phyloP scores from a whole-genome alignment of 2,329 filamentous ascomycete genomes.

The Plectosphaerella cucumerina region DNA sequence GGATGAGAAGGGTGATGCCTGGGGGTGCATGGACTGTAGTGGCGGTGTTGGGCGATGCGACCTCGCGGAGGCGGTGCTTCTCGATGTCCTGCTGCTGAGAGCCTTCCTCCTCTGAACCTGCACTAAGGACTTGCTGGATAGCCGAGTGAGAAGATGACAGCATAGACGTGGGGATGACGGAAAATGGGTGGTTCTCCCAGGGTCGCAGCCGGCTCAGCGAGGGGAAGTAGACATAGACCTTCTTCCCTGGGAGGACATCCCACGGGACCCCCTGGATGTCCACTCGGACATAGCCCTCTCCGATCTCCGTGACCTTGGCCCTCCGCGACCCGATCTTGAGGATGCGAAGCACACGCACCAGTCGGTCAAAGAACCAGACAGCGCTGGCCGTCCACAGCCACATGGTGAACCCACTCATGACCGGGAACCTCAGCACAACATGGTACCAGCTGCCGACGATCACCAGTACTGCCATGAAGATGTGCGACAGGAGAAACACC shows the following conservation, averaged over 20 bases:
- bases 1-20: conserved; percentile 31
- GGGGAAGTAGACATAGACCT: conserved; percentile 47
- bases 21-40: background rate
- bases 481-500: conserved; percentile 35
- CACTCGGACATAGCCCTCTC: conserved; percentile 29
- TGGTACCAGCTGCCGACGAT: conserved; percentile 37
- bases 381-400: conserved; percentile 29
- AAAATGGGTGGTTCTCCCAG: conserved; percentile 56
- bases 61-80: background rate
- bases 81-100: background rate
- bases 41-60: background rate
- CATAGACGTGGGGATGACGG: conserved; percentile 26
- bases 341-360: conserved; percentile 33
- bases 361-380: conserved; percentile 36
- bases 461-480: conserved; percentile 30
- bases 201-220: conserved; percentile 29
- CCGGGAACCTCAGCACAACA: conserved; percentile 21
- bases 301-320: conserved; percentile 30
- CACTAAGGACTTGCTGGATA: background rate
- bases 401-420: conserved; percentile 37
- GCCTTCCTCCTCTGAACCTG: background rate
- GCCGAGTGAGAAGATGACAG: conserved; percentile 5
- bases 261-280: conserved; percentile 35
- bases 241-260: conserved; percentile 22
- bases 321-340: conserved; percentile 28